Conservation (phyloP, 257 asterid genomes). For the Gardenia jasminoides region DNA sequence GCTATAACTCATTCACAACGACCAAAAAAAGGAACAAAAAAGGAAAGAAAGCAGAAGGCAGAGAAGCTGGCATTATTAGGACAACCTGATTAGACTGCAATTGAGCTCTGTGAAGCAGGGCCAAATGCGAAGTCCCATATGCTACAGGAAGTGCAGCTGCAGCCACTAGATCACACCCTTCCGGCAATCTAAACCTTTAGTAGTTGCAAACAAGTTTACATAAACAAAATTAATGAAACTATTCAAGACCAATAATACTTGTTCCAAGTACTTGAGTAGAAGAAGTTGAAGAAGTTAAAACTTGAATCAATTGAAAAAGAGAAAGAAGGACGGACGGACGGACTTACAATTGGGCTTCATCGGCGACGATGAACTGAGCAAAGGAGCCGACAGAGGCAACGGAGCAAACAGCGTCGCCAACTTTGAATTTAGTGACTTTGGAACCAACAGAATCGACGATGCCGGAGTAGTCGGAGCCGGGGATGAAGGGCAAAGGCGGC, state of each 20-base stretch:
- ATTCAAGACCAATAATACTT: too few species aligned
- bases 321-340: background rate
- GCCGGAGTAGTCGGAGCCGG: conserved; percentile 94
- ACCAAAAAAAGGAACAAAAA: too few species aligned
- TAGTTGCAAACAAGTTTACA: too few species aligned
- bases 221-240: too few species aligned
- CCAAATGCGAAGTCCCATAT: conserved; percentile 94
- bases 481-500: conserved; percentile 75
- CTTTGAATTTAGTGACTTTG: conserved; percentile 66
- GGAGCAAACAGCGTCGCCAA: conserved; percentile 81
- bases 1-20: background rate
- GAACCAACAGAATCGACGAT: conserved; percentile 68
- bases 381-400: conserved; percentile 69
- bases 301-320: background rate
- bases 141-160: conserved; percentile 92
- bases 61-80: too few species aligned
- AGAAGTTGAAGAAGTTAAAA: background rate
- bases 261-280: background rate
- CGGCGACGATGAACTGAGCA: conserved; percentile 81
- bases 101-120: conserved; percentile 84
- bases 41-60: too few species aligned
- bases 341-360: conserved; percentile 66
- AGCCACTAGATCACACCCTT: conserved; percentile 83
- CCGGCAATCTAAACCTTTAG: conserved; percentile 67
- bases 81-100: conserved; percentile 57